Conservation (phyloP, 371 early-diverging fungal species). For the Mortierella sp. region DNA sequence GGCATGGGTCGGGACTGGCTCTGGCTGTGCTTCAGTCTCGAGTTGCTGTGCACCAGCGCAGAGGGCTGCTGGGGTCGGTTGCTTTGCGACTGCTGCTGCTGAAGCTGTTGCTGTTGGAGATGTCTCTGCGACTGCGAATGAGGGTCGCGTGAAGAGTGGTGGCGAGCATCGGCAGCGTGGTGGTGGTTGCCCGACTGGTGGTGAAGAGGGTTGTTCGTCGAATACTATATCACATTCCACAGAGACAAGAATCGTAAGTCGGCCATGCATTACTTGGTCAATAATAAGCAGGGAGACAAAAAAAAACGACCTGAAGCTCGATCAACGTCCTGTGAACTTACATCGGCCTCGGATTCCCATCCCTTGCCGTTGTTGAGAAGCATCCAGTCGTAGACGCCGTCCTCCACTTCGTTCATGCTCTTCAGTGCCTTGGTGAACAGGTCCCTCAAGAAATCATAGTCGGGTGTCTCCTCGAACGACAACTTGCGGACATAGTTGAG, state of each 20-base stretch:
- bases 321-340: slow-evolving; percentile 48
- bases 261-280: too few relatives aligned
- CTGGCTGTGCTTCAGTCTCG: slow-evolving; percentile 48
- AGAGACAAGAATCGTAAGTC: background rate
- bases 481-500: slow-evolving; percentile 94
- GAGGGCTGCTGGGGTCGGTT: slow-evolving; percentile 50
- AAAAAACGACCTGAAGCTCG: background rate
- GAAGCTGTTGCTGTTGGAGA: slow-evolving; percentile 23
- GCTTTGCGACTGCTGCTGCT: slow-evolving; percentile 18
- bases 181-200: slow-evolving; percentile 29
- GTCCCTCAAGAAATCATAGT: slow-evolving; percentile 92
- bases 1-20: slow-evolving; percentile 31
- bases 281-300: background rate
- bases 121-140: slow-evolving; percentile 27
- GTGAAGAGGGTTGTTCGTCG: slow-evolving; percentile 36
- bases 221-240: slow-evolving; percentile 16
- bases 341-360: slow-evolving; percentile 65
- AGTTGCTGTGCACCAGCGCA: slow-evolving; percentile 49
- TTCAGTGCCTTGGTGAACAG: slow-evolving; percentile 90
- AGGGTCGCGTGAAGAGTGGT: slow-evolving; percentile 39
- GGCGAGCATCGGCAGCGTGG: slow-evolving; percentile 34
- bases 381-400: slow-evolving; percentile 97
- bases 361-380: slow-evolving; percentile 72
- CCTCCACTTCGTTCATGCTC: slow-evolving; percentile 83
- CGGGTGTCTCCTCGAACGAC: slow-evolving; percentile 97